Evolutionary conservation across 2,329 filamentous ascomycete species (phyloP), one percentile per base, ranked within the genome.

Genomic region (Fusarium subtropicale): DNA sequence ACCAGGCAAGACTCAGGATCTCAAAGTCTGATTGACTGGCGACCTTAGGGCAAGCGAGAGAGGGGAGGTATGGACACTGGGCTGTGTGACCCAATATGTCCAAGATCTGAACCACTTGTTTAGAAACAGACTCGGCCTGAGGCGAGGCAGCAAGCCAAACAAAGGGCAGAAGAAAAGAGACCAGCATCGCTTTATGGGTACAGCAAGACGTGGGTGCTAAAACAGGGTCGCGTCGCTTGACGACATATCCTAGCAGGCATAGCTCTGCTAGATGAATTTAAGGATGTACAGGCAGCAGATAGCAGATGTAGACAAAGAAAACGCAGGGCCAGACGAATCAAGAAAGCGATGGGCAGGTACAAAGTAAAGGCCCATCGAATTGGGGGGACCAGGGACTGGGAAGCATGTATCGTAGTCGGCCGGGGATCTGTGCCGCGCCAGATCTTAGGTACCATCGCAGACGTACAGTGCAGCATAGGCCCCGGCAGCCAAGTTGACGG

Each of bases 41-140:
- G 64, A 50, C 46, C 52, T 50, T 28, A 50, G 61, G 50, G 51
- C 63, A 75, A 75, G 73, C 73, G 75, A 76, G 75, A 75, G 75
- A 75, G 66, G 61, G 61, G 70, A 73, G 70, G 74, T 71, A 75
- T 75, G 71, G 72, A 66, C 60, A 72, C 55, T 69, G 71, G 66
- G 68, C 66, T 78, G 79, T 79, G 74, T 74, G 71, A 79, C 78
- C 72, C 72, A 76, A 78, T 72, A 76, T 74, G 77, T 75, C 64
- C 72, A 76, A 72, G 71, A 79, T 76, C 71, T 79, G 76, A 77
- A 77, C 74, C 77, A 76, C 64, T 70, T 76, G 72, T 77, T 79
- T 78, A 70, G 76, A 52, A 71, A 78, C 76, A 78, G 74, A 72
- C 61, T 71, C 74, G 73, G 72, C 73, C 71, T 73, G 74, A 78